Conservation (phyloP, 768 basidiomycete genomes). For the Baorangia bicolor region DNA sequence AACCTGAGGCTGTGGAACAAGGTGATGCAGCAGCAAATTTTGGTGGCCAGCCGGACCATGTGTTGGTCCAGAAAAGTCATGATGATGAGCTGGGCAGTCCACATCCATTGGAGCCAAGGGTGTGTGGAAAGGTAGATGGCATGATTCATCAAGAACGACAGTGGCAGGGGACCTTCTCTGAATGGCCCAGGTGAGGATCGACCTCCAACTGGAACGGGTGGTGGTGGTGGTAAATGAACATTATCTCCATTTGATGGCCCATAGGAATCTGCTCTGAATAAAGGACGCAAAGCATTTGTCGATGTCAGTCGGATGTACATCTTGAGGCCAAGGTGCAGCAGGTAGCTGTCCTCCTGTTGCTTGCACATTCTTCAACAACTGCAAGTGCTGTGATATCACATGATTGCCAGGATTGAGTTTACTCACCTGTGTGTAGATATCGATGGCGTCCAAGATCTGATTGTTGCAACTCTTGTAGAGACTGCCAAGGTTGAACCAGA, state of each 20-base stretch:
- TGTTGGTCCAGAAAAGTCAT: conserved; percentile 43
- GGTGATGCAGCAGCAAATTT: no score
- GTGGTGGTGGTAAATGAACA: conserved; percentile 57
- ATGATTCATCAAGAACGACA: conserved; percentile 72
- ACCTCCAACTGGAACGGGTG: conserved; percentile 42
- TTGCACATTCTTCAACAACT: no score
- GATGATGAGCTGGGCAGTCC: no score
- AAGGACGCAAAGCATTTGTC: conserved; percentile 11
- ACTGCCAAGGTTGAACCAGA: no score
- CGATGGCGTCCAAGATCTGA: no score
- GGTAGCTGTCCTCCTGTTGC: no score
- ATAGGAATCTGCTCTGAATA: conserved; percentile 68
- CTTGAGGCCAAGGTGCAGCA: no score
- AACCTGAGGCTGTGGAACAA: no score
- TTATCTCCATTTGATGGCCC: conserved; percentile 44
- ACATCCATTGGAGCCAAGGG: no score
- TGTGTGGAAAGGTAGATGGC: conserved; percentile 62
- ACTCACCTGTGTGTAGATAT: conserved; percentile 92
- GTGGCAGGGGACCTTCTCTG: conserved; percentile 78
- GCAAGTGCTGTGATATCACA: conserved; percentile 76
- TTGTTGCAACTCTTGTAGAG: no score
- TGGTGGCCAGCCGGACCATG: conserved; percentile 58
- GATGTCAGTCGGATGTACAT: conserved; percentile 81
- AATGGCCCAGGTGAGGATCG: conserved; percentile 63
- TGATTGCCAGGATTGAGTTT: conserved; percentile 87